Conservation (phyloP, 495 filamentous ascomycete genomes). For the Beverwykella pulmonaria region DNA sequence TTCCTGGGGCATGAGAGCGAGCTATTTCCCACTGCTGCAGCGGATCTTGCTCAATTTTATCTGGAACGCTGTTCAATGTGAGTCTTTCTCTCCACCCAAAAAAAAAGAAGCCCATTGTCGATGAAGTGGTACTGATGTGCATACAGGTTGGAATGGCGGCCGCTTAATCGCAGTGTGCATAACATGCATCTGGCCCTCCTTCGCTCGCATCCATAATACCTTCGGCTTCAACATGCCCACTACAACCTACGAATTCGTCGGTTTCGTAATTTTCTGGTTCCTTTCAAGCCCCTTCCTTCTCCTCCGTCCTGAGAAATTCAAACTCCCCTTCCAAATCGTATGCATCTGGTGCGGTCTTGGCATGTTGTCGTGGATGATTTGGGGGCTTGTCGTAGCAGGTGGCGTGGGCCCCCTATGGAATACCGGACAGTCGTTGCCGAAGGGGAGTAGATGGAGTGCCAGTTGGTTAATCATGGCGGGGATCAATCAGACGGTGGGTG, state of each 20-base stretch:
- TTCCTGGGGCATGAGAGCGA: slow-evolving; percentile 43
- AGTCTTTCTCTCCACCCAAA: not conserved
- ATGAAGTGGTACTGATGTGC: not conserved
- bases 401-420: slow-evolving; percentile 43
- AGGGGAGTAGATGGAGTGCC: slow-evolving; percentile 39
- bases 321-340: slow-evolving; percentile 45
- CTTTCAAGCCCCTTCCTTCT: slow-evolving; percentile 44
- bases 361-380: slow-evolving; percentile 49
- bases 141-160: slow-evolving; percentile 38
- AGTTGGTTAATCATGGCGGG: slow-evolving; percentile 44
- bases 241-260: slow-evolving; percentile 50
- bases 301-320: slow-evolving; percentile 51
- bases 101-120: not conserved
- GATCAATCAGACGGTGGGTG: slow-evolving; percentile 43
- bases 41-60: slow-evolving; percentile 39
- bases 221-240: slow-evolving; percentile 46
- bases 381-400: slow-evolving; percentile 44
- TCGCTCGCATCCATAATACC: slow-evolving; percentile 47
- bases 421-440: slow-evolving; percentile 32
- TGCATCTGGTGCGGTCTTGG: slow-evolving; percentile 38
- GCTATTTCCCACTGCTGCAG: slow-evolving; percentile 36
- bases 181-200: slow-evolving; percentile 51
- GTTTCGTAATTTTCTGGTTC: slow-evolving; percentile 53
- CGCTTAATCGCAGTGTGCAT: slow-evolving; percentile 44
- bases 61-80: slow-evolving; percentile 39